Conservation (phyloP, 805 yeast species). For the Wickerhamiella domercqiae region DNA sequence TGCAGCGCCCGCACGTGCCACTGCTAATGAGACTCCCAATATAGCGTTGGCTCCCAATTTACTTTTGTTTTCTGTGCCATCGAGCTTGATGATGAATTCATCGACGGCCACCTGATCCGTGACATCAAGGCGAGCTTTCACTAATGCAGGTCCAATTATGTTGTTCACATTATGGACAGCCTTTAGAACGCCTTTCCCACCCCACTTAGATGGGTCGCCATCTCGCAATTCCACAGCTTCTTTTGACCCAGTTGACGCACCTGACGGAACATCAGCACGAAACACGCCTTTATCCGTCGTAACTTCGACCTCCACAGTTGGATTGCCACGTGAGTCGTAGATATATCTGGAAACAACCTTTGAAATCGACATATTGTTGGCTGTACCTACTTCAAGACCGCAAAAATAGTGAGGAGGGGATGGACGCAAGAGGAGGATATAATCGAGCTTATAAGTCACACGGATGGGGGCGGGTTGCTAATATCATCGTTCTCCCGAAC, state of each 20-base stretch:
- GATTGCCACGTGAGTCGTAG: conserved; percentile 99
- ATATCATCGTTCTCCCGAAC: too few relatives aligned
- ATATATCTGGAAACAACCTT: conserved; percentile 90
- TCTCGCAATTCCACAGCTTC: conserved; percentile 98
- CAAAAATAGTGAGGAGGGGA: too few relatives aligned
- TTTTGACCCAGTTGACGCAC: conserved; percentile 98
- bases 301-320: conserved; percentile 97
- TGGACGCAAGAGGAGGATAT: too few relatives aligned
- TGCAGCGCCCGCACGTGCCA: conserved; percentile 96
- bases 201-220: conserved; percentile 94
- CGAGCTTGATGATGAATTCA: conserved; percentile 69
- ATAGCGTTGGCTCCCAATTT: conserved; percentile 98
- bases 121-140: conserved; percentile 69
- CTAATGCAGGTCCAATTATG: conserved; percentile 83
- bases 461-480: too few relatives aligned
- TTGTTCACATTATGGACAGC: conserved; percentile 95
- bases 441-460: too few relatives aligned
- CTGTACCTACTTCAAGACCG: too few relatives aligned
- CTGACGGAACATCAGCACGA: conserved; percentile 98
- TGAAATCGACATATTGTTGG: conserved; percentile 53
- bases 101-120: conserved; percentile 77
- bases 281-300: conserved; percentile 83
- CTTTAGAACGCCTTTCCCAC: conserved; percentile 95
- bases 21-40: conserved; percentile 95
- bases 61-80: conserved; percentile 95